phyloP scores from a whole-genome alignment of 2,329 filamentous ascomycete species.

The Cyclaneusma minus region DNA sequence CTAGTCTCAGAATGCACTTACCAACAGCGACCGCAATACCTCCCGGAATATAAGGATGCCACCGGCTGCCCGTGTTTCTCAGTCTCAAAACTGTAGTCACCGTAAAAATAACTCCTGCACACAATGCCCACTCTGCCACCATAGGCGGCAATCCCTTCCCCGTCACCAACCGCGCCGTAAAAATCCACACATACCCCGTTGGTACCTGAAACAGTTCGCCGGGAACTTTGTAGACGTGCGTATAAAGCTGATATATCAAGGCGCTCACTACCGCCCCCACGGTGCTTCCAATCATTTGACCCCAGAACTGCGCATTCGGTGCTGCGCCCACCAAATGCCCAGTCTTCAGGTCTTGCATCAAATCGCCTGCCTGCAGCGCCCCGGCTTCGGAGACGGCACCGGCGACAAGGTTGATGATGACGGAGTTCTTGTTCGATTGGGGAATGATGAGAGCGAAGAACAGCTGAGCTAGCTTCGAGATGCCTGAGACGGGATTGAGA shows the following conservation, averaged over 20 bases:
- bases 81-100: constrained; percentile 56
- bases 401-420: constrained; percentile 91
- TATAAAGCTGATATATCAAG: constrained; percentile 79
- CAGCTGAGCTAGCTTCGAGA: constrained; percentile 90
- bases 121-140: constrained; percentile 66
- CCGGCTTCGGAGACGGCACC: constrained; percentile 77
- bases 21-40: constrained; percentile 92
- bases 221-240: constrained; percentile 75
- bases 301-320: constrained; percentile 91
- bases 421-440: constrained; percentile 60
- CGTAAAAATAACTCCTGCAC: constrained; percentile 61
- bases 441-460: constrained; percentile 89
- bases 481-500: constrained; percentile 89
- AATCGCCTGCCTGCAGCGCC: constrained; percentile 84
- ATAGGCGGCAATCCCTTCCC: constrained; percentile 75
- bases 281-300: constrained; percentile 80
- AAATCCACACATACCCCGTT: constrained; percentile 93
- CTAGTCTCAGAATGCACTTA: constrained; percentile 24
- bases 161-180: constrained; percentile 84
- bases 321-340: constrained; percentile 85
- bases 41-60: constrained; percentile 69
- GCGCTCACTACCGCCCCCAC: constrained; percentile 78
- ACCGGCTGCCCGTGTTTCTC: constrained; percentile 29
- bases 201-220: constrained; percentile 86
- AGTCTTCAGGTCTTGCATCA: constrained; percentile 95